Evolutionary conservation across 129 eudicot species (phyloP), one percentile per base, ranked within the genome.

Genomic region (Scalesia atractyloides): DNA sequence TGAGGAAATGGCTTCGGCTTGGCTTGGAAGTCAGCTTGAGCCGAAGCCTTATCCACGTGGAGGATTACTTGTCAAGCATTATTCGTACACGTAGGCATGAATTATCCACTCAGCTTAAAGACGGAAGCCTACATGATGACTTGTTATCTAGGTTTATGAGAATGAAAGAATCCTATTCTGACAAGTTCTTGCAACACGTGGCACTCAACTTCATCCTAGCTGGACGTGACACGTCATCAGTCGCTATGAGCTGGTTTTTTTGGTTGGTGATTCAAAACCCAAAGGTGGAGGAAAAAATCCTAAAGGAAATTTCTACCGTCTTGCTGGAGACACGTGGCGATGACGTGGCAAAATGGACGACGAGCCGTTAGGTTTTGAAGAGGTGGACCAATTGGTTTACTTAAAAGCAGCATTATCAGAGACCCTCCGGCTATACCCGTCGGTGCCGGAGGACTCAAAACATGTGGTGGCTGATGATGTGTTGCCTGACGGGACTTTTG

Each of bases 171-270:
- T 83, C 95, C 9, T 92, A 92, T 67, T 74, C 98, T 0, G 98
- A 92, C 73, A 84, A 82, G 14, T 87, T 83, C 67, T 36, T 92
- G 56, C 96, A 92, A 81, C 95, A 92, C 75, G 98, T 92, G 92
- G 96, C 98, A 37, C 90, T 92, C 73, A 92, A 85, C 59, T 92
- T 92, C 88, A 92, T 92, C 95, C 90, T 92, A 71, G 98, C 98
- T 78, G 98, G 98, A 63, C 94, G 98, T 5, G 98, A 92, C 95
- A 92, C 98, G 65, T 89, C 98, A 62, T 92, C 98, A 1, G 98
- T 85, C 2, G 98, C 98, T 3, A 80, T 92, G 82, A 86, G 96
- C 85, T 92, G 98, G 98, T 92, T 89, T 77, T 92, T 92, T 57
- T 92, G 91, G 91, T 43, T 89, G 74, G 75, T 87, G 50, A 89